These are phyloP conservation scores for Murraya paniculata DNA, from an alignment of 345 rosid genomes.

Conservation along the genomic window DNA sequence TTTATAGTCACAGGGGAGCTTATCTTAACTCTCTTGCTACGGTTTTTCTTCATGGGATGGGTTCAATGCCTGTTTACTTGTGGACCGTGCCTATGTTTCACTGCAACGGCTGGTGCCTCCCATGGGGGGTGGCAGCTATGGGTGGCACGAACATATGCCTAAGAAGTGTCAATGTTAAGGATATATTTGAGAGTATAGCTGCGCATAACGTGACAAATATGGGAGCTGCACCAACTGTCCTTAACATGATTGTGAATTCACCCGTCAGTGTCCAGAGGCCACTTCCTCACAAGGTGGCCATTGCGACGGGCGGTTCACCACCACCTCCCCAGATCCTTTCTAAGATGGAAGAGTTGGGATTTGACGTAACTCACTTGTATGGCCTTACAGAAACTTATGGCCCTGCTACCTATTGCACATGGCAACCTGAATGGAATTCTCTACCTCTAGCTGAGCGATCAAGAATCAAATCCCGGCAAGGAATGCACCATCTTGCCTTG, in stretches of 20 bases:
- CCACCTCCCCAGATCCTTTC: slow-evolving; percentile 54
- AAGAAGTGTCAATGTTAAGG: slow-evolving; percentile 52
- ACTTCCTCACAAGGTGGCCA: slow-evolving; percentile 50
- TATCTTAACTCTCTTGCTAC: slow-evolving; percentile 73
- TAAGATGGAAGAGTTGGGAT: slow-evolving; percentile 68
- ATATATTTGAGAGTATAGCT: slow-evolving; percentile 53
- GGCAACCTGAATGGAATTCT: slow-evolving; percentile 77
- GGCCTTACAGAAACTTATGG: slow-evolving; percentile 84
- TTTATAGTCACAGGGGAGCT: slow-evolving; percentile 83
- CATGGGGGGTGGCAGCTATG: slow-evolving; percentile 84
- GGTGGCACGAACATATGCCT: slow-evolving; percentile 83
- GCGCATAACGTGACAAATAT: slow-evolving; percentile 68
- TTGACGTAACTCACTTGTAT: slow-evolving; percentile 58
- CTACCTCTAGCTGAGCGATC: slow-evolving; percentile 40
- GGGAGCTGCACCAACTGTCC: slow-evolving; percentile 83
- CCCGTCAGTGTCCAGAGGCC: slow-evolving; percentile 27
- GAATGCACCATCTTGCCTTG: slow-evolving; percentile 64
- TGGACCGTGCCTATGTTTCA: slow-evolving; percentile 99
- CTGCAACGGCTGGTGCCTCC: slow-evolving; percentile 86
- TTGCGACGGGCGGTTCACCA: slow-evolving; percentile 68
- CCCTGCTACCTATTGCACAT: slow-evolving; percentile 57
- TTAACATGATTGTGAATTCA: slow-evolving; percentile 77
- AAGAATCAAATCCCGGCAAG: slow-evolving; percentile 66
- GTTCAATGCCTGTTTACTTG: slow-evolving; percentile 51
- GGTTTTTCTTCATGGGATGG: slow-evolving; percentile 50